These are phyloP conservation scores for Gossypium sturtianum DNA, from an alignment of 345 rosid species.

Conservation along the genomic window DNA sequence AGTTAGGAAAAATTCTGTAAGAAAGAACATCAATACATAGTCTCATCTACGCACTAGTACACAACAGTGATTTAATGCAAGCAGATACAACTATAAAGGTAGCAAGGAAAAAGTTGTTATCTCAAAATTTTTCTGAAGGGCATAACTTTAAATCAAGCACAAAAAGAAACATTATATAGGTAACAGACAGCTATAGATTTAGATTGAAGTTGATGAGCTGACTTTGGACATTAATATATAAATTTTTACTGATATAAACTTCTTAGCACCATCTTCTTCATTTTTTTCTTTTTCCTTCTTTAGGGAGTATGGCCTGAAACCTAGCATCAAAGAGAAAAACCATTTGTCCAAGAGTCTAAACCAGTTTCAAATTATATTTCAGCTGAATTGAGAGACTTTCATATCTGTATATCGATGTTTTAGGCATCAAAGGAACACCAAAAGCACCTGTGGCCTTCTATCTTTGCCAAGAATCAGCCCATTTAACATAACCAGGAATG, in stretches of 20 bases:
- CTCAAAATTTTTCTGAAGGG: background rate
- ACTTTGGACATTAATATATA: background rate
- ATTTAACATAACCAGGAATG: conserved; percentile 74
- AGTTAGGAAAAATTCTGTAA: background rate
- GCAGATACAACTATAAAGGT: background rate
- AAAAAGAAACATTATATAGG: background rate
- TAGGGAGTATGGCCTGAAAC: too few species aligned
- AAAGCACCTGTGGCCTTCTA: conserved; percentile 80
- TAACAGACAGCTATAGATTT: background rate
- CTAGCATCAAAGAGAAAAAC: background rate
- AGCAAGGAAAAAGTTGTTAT: background rate
- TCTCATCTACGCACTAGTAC: background rate
- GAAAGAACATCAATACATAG: background rate
- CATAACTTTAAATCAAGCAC: background rate
- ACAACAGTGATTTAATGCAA: background rate
- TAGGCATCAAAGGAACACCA: background rate
- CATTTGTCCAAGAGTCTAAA: background rate
- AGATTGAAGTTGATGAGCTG: background rate
- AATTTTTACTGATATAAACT: background rate
- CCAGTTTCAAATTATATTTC: background rate
- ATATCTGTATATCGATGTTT: background rate
- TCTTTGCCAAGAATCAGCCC: conserved; percentile 95
- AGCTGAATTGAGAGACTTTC: background rate
- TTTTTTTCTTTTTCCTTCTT: background rate
- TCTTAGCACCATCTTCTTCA: too few species aligned